Percentiles rank a stretch among this genome's conserved stretches.
Conservation (phyloP, 2,329 filamentous ascomycete genomes). For the Pseudocercospora fuligena region DNA sequence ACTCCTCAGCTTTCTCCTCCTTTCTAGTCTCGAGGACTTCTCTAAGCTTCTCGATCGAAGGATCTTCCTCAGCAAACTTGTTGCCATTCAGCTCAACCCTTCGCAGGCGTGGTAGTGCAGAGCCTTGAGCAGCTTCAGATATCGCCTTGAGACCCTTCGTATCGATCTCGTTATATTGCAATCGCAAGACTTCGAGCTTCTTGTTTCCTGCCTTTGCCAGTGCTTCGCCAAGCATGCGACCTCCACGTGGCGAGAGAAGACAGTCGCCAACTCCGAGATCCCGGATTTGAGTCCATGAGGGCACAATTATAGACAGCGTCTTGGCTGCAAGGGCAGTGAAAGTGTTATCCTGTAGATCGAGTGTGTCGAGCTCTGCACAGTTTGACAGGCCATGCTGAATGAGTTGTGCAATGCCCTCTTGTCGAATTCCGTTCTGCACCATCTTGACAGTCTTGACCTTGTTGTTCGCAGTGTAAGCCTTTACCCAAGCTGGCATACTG, state of each 20-base stretch:
- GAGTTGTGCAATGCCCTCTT: slow-evolving; percentile 85
- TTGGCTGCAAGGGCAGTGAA: slow-evolving; percentile 82
- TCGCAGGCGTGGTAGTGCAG: slow-evolving; percentile 73
- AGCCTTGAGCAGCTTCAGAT: slow-evolving; percentile 64
- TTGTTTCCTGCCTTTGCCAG: slow-evolving; percentile 76
- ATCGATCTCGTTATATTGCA: slow-evolving; percentile 96
- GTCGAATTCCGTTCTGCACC: slow-evolving; percentile 97
- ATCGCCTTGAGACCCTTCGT: slow-evolving; percentile 73
- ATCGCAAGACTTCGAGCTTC: slow-evolving; percentile 77
- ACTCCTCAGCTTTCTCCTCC: slow-evolving; percentile 60
- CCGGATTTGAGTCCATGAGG: slow-evolving; percentile 73
- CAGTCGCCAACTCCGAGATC: slow-evolving; percentile 92
- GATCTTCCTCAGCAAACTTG: slow-evolving; percentile 87
- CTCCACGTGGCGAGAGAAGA: slow-evolving; percentile 77
- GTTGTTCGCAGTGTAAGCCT: slow-evolving; percentile 78
- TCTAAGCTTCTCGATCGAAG: slow-evolving; percentile 69
- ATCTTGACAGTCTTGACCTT: slow-evolving; percentile 88
- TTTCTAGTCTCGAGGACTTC: slow-evolving; percentile 56
- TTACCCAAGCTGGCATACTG: slow-evolving; percentile 94
- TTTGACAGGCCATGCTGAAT: slow-evolving; percentile 78
- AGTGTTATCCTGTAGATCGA: slow-evolving; percentile 97
- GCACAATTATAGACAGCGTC: slow-evolving; percentile 75
- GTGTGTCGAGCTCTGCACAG: slow-evolving; percentile 69
- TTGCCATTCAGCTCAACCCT: slow-evolving; percentile 96
- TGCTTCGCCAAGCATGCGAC: slow-evolving; percentile 72